Percentiles rank a stretch among this genome's conserved stretches.
Conservation (phyloP, 1,284 basidiomycete species). For the Naganishia albida region DNA sequence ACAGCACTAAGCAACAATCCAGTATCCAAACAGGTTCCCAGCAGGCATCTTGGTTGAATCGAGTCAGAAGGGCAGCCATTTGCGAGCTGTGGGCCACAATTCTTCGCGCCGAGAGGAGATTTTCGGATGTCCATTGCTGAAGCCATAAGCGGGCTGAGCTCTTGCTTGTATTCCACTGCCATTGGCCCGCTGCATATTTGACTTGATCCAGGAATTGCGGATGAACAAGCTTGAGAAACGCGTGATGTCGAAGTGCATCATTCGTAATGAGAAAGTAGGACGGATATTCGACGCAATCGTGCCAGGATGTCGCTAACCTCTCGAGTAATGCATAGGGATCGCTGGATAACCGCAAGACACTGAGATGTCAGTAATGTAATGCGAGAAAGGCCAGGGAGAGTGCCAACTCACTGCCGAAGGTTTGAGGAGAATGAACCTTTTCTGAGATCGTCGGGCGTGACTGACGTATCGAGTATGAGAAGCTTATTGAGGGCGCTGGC, state of each 20-base stretch:
- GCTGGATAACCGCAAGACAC: conserved; percentile 24
- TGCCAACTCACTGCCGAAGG: conserved; percentile 26
- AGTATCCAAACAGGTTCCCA: conserved; percentile 44
- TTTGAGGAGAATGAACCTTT: conserved; percentile 29
- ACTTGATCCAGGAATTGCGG: conserved; percentile 42
- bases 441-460: not conserved
- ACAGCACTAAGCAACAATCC: conserved; percentile 42
- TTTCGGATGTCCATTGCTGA: conserved; percentile 38
- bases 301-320: conserved; percentile 37
- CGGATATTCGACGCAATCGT: conserved; percentile 35
- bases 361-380: not conserved
- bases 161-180: conserved; percentile 41
- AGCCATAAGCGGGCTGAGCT: conserved; percentile 39
- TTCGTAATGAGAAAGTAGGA: conserved; percentile 37
- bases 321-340: conserved; percentile 39
- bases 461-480: conserved; percentile 8
- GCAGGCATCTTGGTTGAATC: conserved; percentile 42
- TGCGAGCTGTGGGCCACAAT: conserved; percentile 43
- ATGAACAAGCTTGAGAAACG: conserved; percentile 40
- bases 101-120: conserved; percentile 35
- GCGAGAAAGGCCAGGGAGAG: not conserved
- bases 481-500: conserved; percentile 30
- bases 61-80: conserved; percentile 39
- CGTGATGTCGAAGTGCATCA: conserved; percentile 42
- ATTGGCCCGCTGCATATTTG: conserved; percentile 40